A percentile compares a stretch with the other conserved stretches of the same genome.
Evolutionary conservation across 1,139 yeast genomes (phyloP).

Genomic region (Candida smagusa): DNA sequence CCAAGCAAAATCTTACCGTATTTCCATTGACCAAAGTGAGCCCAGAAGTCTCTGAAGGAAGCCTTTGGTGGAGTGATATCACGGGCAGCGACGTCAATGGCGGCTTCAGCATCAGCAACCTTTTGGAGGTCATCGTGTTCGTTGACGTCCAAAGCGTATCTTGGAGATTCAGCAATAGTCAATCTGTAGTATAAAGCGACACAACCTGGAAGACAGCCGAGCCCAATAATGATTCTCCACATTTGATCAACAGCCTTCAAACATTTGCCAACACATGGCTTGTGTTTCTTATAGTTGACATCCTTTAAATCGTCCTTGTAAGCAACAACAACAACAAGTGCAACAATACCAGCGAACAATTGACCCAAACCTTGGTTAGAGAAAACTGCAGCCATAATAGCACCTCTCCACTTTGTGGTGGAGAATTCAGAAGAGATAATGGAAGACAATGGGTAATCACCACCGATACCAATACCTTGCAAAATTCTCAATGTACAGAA

Average conservation of each 20-base stretch:
- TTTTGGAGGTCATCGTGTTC: constrained; percentile 54
- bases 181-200: constrained; percentile 84
- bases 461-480: constrained; percentile 98
- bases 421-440: constrained; percentile 86
- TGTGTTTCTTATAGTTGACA: constrained; percentile 47
- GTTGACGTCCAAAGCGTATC: constrained; percentile 75
- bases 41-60: constrained; percentile 55
- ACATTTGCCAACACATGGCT: constrained; percentile 58
- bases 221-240: constrained; percentile 89
- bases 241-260: constrained; percentile 79
- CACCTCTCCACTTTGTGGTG: constrained; percentile 94
- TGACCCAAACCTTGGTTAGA: constrained; percentile 95
- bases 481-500: constrained; percentile 73
- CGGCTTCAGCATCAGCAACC: constrained; percentile 58
- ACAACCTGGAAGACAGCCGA: constrained; percentile 85
- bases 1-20: constrained; percentile 83
- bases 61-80: constrained; percentile 55
- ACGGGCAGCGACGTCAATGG: constrained; percentile 45
- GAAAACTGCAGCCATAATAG: constrained; percentile 89
- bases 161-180: constrained; percentile 91
- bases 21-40: constrained; percentile 84
- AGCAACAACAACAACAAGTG: constrained; percentile 67
- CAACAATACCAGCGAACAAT: constrained; percentile 79
- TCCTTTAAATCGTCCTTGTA: constrained; percentile 56
- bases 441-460: constrained; percentile 97